Evolutionary conservation across 176 grass and related monocot genomes (phyloP).

Genomic region (Carex littledalei): DNA sequence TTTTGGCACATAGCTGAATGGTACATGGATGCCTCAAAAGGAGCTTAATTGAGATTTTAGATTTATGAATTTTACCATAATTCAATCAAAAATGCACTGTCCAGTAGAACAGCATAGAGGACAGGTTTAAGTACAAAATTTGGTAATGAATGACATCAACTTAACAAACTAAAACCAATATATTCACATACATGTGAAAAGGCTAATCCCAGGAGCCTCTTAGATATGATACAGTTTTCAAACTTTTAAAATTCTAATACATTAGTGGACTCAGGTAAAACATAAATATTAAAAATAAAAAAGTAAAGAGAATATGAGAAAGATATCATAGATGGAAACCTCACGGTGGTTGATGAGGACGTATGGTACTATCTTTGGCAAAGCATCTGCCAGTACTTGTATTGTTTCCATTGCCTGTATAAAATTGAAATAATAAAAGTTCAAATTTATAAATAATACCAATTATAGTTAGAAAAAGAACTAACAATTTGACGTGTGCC

Average conservation of each 20-base stretch:
- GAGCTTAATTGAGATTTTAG: not conserved
- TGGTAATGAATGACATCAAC: not conserved
- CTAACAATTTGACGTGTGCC: not conserved
- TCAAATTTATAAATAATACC: not conserved
- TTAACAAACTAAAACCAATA: not conserved
- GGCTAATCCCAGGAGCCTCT: not conserved
- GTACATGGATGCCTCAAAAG: not conserved
- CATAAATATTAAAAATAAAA: not conserved
- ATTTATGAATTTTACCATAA: not conserved
- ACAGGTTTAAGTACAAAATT: not conserved
- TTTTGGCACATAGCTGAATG: not conserved
- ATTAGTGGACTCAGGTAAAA: not conserved
- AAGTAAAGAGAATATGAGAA: not conserved
- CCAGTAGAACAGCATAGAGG: not conserved
- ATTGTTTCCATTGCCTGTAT: constrained; percentile 87
- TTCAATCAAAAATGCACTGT: not conserved
- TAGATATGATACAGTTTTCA: not conserved
- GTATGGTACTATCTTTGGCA: constrained; percentile 97
- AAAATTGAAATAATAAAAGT: constrained; percentile 16
- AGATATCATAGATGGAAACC: constrained; percentile 45
- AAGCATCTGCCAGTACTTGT: constrained; percentile 91
- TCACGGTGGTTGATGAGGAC: constrained; percentile 99
- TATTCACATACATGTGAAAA: not conserved
- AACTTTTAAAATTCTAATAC: not conserved
- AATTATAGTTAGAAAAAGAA: not conserved